Evolutionary conservation across 2,329 filamentous ascomycete species (phyloP).

Genomic region (Aspergillus tubingensis): DNA sequence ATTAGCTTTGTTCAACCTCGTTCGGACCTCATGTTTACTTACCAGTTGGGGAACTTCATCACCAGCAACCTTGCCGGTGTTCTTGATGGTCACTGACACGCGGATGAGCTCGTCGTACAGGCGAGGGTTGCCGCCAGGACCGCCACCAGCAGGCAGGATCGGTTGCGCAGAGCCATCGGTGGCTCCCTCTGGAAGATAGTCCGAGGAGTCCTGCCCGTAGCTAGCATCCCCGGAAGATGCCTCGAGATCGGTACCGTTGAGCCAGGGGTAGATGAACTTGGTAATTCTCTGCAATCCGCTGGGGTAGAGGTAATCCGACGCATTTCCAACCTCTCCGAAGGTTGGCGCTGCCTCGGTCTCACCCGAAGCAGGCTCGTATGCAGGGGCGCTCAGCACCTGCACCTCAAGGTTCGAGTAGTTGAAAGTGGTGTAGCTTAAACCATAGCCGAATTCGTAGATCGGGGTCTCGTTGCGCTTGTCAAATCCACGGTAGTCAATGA

Average conservation of each 20-base stretch:
- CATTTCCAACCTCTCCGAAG: slow-evolving; percentile 52
- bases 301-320: slow-evolving; percentile 59
- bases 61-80: slow-evolving; percentile 52
- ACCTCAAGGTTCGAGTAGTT: slow-evolving; percentile 60
- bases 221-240: slow-evolving; percentile 54
- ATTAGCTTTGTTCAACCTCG: slow-evolving; percentile 8
- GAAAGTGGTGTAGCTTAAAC: slow-evolving; percentile 65
- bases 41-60: slow-evolving; percentile 57
- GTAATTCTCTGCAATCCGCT: slow-evolving; percentile 52
- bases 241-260: slow-evolving; percentile 60
- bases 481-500: slow-evolving; percentile 58
- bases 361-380: slow-evolving; percentile 57
- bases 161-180: slow-evolving; percentile 58
- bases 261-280: slow-evolving; percentile 65
- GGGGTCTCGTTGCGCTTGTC: slow-evolving; percentile 58
- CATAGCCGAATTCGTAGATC: slow-evolving; percentile 64
- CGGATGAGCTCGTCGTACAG: slow-evolving; percentile 55
- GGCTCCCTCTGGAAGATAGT: slow-evolving; percentile 54
- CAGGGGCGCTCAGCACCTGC: slow-evolving; percentile 42
- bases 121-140: slow-evolving; percentile 60
- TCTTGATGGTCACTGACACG: slow-evolving; percentile 53
- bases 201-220: slow-evolving; percentile 55
- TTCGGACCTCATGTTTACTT: slow-evolving; percentile 8
- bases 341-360: slow-evolving; percentile 55
- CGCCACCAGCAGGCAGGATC: slow-evolving; percentile 58